These are phyloP conservation scores for Kodamaea sp. DNA, from an alignment of 1,139 yeast species.

Conservation along the genomic window DNA sequence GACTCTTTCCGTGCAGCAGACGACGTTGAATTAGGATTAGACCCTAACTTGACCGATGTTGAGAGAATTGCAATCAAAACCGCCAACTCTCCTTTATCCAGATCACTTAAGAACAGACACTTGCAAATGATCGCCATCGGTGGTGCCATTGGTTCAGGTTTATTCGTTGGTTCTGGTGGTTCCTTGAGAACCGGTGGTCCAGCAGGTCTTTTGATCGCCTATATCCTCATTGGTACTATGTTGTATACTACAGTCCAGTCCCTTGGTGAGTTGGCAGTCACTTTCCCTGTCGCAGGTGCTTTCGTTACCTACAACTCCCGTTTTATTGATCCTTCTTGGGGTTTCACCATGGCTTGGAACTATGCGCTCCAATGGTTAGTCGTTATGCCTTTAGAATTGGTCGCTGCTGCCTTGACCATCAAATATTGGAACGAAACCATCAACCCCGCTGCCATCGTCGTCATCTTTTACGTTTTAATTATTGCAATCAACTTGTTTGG, in stretches of 20 bases:
- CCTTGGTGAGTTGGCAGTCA: constrained; percentile 81
- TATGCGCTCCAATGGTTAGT: constrained; percentile 80
- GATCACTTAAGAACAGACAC: constrained; percentile 63
- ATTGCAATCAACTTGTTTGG: constrained; percentile 38
- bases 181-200: constrained; percentile 77
- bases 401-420: constrained; percentile 52
- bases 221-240: constrained; percentile 65
- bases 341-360: constrained; percentile 78
- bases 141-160: constrained; percentile 82
- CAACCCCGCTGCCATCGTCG: constrained; percentile 41
- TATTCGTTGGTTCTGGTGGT: constrained; percentile 73
- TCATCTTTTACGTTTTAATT: constrained; percentile 36
- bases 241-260: constrained; percentile 77
- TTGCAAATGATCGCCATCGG: constrained; percentile 86
- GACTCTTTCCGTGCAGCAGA: constrained; percentile 62
- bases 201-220: constrained; percentile 71
- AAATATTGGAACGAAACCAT: constrained; percentile 32
- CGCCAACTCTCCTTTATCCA: constrained; percentile 67
- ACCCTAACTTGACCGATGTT: constrained; percentile 63
- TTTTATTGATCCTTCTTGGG: constrained; percentile 75
- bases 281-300: constrained; percentile 78
- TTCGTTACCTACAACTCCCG: constrained; percentile 69
- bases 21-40: constrained; percentile 51
- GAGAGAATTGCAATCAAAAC: constrained; percentile 69
- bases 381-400: constrained; percentile 72